Evolutionary conservation across 176 grass and related monocot species (phyloP).

Genomic region (Eragrostis nindensis): DNA sequence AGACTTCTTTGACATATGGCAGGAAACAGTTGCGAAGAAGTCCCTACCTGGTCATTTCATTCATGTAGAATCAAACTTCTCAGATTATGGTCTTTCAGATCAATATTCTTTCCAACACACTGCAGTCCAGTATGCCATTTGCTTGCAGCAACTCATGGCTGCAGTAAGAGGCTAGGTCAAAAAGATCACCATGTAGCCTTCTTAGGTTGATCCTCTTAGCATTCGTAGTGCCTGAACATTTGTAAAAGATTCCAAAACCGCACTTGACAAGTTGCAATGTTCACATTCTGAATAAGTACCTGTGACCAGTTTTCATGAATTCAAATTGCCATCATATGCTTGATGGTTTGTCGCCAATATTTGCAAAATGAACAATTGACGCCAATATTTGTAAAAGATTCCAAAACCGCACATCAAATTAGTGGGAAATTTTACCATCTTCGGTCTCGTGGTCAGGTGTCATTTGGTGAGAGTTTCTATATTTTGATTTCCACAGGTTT

Average conservation of each 20-base stretch:
- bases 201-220: not conserved
- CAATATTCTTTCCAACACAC: constrained; percentile 85
- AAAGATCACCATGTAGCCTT: not conserved
- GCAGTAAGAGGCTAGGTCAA: constrained; percentile 48
- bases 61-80: constrained; percentile 66
- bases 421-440: not conserved
- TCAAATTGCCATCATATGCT: not conserved
- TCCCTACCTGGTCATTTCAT: constrained; percentile 81
- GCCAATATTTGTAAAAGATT: not conserved
- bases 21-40: constrained; percentile 66
- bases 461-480: not conserved
- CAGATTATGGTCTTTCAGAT: constrained; percentile 78
- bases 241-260: too few relatives aligned
- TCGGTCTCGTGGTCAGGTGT: not conserved
- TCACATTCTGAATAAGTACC: not conserved
- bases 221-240: not conserved
- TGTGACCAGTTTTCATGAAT: not conserved
- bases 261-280: not conserved
- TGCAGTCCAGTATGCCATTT: constrained; percentile 73
- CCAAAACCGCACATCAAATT: not conserved
- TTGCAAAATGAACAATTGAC: not conserved
- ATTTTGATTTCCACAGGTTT: not conserved
- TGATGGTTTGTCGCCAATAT: not conserved
- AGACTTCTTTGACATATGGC: constrained; percentile 94
- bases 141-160: constrained; percentile 74